Base-by-base conservation (phyloP, 768 basidiomycete species). In the Mrakia frigida region DNA sequence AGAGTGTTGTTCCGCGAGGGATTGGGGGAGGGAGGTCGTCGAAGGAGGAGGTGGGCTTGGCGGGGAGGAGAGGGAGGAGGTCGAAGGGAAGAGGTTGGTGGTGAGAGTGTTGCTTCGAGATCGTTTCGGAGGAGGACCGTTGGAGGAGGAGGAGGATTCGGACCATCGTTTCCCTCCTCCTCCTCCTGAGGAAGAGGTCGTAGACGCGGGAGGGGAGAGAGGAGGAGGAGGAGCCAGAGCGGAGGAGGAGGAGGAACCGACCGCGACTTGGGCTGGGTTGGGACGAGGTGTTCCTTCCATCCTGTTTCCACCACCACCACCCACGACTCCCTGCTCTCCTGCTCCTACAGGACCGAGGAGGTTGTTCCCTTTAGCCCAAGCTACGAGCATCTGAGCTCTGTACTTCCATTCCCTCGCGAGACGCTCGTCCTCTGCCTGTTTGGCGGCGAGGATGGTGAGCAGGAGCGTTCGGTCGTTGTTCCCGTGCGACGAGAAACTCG, bases 381-480 rank as follows among this genome's bases (percentile, higher is more conserved):
- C 37, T 3, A 39, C 65, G 25, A 65, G 50, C 28, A 67, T 41
- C 16, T 35, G 53, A 1, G 65, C 37, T 13, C 60, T 50, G 35
- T 35, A n/a, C 41, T n/a, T 43, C 50, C 68, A 50, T 7, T 41
- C 65, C 7, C 65, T 50, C 7, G 63, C 41, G 60, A 75, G 59
- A 79, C 92, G 93, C 88, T 97, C 92, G 82, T 97, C 94, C 82
- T 97, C 94, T 21, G 94, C 91, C 68, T 90, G 88, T 86, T 97
- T 97, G 81, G 94, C 94, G 77, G 91, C 93, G 72, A 97, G 86
- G 87, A 97, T 91, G 79, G 92, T 88, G 56, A 96, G 87, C 31
- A 97, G 86, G 89, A 94, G 91, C 72, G 95, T 93, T 31, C 94
- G 87, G 86, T 97, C 94, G 61, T 92, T 93, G 78, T 95, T 92